Percentiles rank a stretch among this genome's conserved stretches.
Conservation (phyloP, 1,284 basidiomycete genomes). For the Cryptococcus floricola region DNA sequence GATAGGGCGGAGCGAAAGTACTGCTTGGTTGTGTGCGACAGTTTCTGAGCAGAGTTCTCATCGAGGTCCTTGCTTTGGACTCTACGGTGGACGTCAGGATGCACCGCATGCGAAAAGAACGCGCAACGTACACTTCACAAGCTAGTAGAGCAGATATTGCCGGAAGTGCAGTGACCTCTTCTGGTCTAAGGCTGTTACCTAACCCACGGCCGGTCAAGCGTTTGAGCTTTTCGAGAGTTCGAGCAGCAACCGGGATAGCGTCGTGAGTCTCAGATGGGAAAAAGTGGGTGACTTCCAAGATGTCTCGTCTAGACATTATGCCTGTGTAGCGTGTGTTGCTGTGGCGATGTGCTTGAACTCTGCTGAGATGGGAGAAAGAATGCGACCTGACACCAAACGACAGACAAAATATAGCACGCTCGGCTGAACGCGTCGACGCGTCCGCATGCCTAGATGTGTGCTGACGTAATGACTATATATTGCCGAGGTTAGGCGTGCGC, state of each 20-base stretch:
- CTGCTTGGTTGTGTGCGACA: conserved; percentile 24
- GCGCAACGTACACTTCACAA: conserved; percentile 40
- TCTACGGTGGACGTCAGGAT: conserved; percentile 12
- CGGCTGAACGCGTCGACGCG: too few relatives aligned
- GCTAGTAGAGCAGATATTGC: conserved; percentile 44
- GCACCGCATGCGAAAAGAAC: neutral
- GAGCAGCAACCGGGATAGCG: conserved; percentile 35
- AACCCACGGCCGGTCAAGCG: conserved; percentile 37
- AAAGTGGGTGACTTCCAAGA: conserved; percentile 32
- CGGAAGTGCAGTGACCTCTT: conserved; percentile 42
- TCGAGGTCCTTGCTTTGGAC: conserved; percentile 38
- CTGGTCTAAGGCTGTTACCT: conserved; percentile 36
- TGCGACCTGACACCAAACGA: too few relatives aligned
- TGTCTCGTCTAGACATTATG: conserved; percentile 25
- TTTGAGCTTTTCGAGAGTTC: conserved; percentile 39
- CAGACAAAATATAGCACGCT: too few relatives aligned
- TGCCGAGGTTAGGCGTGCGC: too few relatives aligned
- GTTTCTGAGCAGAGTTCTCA: conserved; percentile 36
- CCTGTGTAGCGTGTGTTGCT: too few relatives aligned
- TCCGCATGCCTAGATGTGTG: too few relatives aligned
- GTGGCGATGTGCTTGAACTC: too few relatives aligned
- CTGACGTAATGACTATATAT: too few relatives aligned
- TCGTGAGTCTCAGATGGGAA: conserved; percentile 44
- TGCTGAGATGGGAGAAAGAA: too few relatives aligned
- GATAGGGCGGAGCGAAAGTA: conserved; percentile 20